Conservation (phyloP, 345 rosid genomes). For the Laguncularia racemosa region DNA sequence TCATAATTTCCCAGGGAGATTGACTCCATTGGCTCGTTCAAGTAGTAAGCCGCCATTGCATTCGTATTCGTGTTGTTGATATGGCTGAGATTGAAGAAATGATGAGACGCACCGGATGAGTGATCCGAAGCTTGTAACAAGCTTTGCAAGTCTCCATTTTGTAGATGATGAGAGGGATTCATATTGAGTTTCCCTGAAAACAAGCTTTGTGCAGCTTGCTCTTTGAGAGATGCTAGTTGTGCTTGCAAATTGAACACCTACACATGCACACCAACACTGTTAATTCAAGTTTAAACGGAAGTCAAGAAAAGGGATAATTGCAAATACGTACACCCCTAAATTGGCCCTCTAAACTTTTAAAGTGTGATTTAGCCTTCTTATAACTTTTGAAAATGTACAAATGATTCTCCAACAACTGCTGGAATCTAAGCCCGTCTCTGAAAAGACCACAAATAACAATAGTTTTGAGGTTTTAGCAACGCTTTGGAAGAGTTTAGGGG, state of each 20-base stretch:
- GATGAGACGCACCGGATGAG: slow-evolving; percentile 11
- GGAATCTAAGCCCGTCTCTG: too few species aligned
- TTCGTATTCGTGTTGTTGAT: slow-evolving; percentile 3
- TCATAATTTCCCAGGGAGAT: slow-evolving; percentile 23
- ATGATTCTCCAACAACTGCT: background rate
- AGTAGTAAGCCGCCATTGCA: background rate
- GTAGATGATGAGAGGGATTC: slow-evolving; percentile 21
- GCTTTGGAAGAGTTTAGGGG: too few species aligned
- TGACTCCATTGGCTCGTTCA: slow-evolving; percentile 28
- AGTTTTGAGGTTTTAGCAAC: too few species aligned
- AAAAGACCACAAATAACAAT: too few species aligned
- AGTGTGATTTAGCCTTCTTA: too few species aligned
- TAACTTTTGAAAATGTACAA: background rate
- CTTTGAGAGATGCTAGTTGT: slow-evolving; percentile 75
- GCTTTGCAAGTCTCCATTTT: slow-evolving; percentile 43
- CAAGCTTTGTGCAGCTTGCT: slow-evolving; percentile 55
- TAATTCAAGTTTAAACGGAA: background rate
- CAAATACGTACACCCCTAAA: too few species aligned
- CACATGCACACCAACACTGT: slow-evolving; percentile 4
- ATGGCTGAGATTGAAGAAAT: slow-evolving; percentile 5
- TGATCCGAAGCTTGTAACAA: slow-evolving; percentile 28
- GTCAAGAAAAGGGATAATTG: slow-evolving; percentile 20
- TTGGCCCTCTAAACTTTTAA: too few species aligned
- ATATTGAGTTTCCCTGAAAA: background rate
- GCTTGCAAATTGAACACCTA: slow-evolving; percentile 86